Conservation (phyloP, 148 eudicot species). For the Fagopyrum esculentum region DNA sequence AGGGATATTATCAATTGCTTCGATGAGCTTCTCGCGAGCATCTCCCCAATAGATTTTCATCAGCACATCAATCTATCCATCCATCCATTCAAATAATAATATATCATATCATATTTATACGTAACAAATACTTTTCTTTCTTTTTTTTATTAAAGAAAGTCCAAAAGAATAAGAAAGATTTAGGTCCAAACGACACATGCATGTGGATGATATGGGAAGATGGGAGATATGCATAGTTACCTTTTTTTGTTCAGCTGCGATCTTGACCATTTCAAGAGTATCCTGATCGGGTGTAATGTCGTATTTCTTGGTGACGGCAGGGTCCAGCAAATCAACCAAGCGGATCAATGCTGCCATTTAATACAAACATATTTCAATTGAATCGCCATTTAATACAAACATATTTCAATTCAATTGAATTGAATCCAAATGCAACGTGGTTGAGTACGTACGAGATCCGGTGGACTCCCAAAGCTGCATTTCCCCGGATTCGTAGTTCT, state of each 20-base stretch:
- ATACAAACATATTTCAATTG: no score
- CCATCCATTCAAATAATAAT: background rate
- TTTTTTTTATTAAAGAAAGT: no score
- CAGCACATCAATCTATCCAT: slow-evolving; percentile 32
- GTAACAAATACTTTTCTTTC: no score
- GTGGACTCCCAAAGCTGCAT: slow-evolving; percentile 85
- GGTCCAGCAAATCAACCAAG: slow-evolving; percentile 39
- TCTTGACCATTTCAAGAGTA: slow-evolving; percentile 38
- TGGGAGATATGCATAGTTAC: background rate
- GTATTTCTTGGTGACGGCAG: slow-evolving; percentile 59
- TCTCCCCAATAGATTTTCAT: slow-evolving; percentile 96
- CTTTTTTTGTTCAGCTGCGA: slow-evolving; percentile 47
- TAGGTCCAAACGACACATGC: no score
- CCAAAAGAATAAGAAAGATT: no score
- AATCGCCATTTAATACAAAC: no score
- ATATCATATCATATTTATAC: background rate
- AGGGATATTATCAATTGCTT: slow-evolving; percentile 64
- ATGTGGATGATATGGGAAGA: no score
- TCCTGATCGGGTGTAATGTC: slow-evolving; percentile 52
- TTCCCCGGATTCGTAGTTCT: slow-evolving; percentile 50
- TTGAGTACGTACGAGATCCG: slow-evolving; percentile 58
- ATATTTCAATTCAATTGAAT: no score
- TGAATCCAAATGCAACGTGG: background rate
- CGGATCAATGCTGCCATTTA: slow-evolving; percentile 57
- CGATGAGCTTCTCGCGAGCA: slow-evolving; percentile 80